Conservation (phyloP, 1,284 basidiomycete species). For the Veloboletus limbatus region DNA sequence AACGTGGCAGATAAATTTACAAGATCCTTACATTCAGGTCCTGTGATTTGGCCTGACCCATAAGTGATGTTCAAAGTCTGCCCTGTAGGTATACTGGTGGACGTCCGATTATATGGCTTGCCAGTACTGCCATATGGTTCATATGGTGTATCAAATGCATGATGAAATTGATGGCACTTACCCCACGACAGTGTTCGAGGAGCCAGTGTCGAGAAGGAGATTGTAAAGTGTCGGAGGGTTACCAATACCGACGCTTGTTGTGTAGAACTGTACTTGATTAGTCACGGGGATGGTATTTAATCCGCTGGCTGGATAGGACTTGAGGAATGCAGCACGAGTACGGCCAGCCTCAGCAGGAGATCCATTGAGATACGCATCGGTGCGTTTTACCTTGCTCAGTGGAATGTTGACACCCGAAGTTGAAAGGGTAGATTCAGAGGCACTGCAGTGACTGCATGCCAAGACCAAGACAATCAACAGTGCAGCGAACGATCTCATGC, state of each 20-base stretch:
- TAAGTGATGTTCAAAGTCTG: slow-evolving; percentile 25
- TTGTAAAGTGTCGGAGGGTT: slow-evolving; percentile 23
- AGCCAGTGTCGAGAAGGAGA: slow-evolving; percentile 33
- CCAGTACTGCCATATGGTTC: slow-evolving; percentile 13
- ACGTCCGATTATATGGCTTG: slow-evolving; percentile 20
- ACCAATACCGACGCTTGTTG: slow-evolving; percentile 25
- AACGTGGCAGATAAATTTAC: background rate
- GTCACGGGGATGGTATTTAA: slow-evolving; percentile 16
- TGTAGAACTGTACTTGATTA: slow-evolving; percentile 21
- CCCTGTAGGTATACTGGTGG: slow-evolving; percentile 25
- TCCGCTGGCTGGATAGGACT: slow-evolving; percentile 1
- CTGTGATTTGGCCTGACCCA: slow-evolving; percentile 19
- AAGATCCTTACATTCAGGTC: slow-evolving; percentile 23
- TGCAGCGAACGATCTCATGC: slow-evolving; percentile 18
- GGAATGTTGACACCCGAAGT: slow-evolving; percentile 6
- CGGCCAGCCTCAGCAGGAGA: slow-evolving; percentile 19
- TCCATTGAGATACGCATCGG: no score
- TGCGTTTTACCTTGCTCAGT: slow-evolving; percentile 12
- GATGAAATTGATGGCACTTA: slow-evolving; percentile 8
- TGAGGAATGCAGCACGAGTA: slow-evolving; percentile 18
- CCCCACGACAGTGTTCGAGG: slow-evolving; percentile 36
- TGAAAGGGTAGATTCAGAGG: slow-evolving; percentile 7
- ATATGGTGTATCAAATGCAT: background rate
- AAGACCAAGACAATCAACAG: slow-evolving; percentile 12
- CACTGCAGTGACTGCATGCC: no score